Evolutionary conservation across 2,329 filamentous ascomycete genomes (phyloP), one percentile per base, ranked within the genome.

Genomic region (Arthroderma sp.): DNA sequence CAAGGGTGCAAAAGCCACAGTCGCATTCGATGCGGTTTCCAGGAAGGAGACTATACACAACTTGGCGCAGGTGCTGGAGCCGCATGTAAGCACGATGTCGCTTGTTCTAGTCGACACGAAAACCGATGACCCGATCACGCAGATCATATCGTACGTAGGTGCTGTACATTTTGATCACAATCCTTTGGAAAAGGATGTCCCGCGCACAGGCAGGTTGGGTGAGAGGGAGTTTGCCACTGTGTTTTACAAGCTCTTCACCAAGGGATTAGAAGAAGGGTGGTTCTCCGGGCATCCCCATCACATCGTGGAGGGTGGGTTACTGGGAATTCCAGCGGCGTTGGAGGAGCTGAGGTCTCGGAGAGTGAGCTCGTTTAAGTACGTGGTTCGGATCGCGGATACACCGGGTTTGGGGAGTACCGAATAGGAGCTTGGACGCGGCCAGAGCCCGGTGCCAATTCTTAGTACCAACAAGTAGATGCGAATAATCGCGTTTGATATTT

Each of bases 351-450:
- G 71, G 56, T 68, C 66, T 29, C 79, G 79, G 0, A 77, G 74
- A 58, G 77, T 74, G 22, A 79, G 73, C 53, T 79, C 70, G 1
- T 66, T 75, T 0, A 83, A 83, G 61, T 82, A 80, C 63, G 72
- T 83, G 2, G 15, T 22, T 22, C 15, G 15, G 15, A 22, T 22
- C 15, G 15, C 15, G 15, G 15, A 22, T 3, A 22, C 15, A 22
- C 15, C 15, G 15, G 15, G 15, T 22, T 22, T 22, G 15, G 15
- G 15, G 15, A 22, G 15, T 22, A 22, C 15, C 15, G 15, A 22
- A 22, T 22, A 22, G 15, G 3, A 2, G 15, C 15, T 22, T 22
- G 15, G 15, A 22, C 15, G 15, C 15, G 15, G 15, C 15, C 3
- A 22, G 15, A 22, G 15, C 15, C 15, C 15, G 15, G 15, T 22